Conservation (phyloP, 1,284 basidiomycete species). For the Melanopsichium pennsylvanicum region DNA sequence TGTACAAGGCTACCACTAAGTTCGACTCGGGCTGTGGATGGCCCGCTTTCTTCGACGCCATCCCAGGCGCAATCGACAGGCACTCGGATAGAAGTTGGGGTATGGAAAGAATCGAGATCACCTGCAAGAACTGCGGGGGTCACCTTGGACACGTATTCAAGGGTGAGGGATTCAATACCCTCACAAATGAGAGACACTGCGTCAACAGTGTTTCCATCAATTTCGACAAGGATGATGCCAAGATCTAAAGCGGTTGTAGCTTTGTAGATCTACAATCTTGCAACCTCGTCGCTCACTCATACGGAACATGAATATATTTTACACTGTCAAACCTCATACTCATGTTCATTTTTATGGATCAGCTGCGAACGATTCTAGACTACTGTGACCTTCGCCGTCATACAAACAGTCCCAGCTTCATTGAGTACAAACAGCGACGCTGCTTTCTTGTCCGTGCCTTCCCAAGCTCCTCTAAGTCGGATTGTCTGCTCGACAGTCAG, state of each 20-base stretch:
- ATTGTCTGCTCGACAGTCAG: conserved; percentile 36
- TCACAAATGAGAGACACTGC: conserved; percentile 73
- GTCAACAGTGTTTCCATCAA: conserved; percentile 88
- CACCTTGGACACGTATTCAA: conserved; percentile 93
- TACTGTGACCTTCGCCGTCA: conserved; percentile 31
- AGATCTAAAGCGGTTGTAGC: conserved; percentile 15
- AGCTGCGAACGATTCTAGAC: no score
- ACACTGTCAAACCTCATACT: no score
- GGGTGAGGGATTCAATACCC: conserved; percentile 75
- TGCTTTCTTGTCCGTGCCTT: conserved; percentile 5
- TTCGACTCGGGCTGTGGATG: conserved; percentile 93
- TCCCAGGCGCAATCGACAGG: conserved; percentile 84
- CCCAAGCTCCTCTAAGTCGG: conserved; percentile 31
- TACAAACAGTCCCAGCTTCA: conserved; percentile 33
- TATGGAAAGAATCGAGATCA: conserved; percentile 75
- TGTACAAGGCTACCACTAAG: conserved; percentile 78
- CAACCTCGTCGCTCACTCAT: no score
- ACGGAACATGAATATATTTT: no score
- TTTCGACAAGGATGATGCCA: conserved; percentile 73
- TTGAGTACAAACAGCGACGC: conserved; percentile 37
- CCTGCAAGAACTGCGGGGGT: conserved; percentile 79
- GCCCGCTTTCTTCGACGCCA: conserved; percentile 96
- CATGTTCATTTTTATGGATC: no score
- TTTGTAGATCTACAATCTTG: neutral
- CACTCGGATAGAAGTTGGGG: conserved; percentile 68